Base-by-base conservation (phyloP, 441 rosid genomes). In the Viola pubescens region DNA sequence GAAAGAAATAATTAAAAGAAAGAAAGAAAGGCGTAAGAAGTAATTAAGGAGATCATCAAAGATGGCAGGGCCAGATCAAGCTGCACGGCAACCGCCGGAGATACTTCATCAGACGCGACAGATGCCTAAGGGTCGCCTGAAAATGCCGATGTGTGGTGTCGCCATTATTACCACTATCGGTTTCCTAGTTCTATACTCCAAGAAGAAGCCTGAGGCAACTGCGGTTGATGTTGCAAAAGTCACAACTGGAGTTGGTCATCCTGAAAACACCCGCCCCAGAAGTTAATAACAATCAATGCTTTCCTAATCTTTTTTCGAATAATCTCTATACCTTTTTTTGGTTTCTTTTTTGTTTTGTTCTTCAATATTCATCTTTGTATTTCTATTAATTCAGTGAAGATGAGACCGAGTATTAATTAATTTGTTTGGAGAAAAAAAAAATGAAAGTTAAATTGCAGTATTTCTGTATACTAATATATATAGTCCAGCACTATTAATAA, bases 161-260 rank as follows among this genome's bases (percentile, higher is more conserved):
- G 67, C 67, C 0, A 9, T 75, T n/a, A 77, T 73, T 0, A 81
- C 74, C 40, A 37, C 77, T 12, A 37, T 83, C 26, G 87, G 82
- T 7, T 88, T 76, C 74, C 51, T 73, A 1, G 83, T 78, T 13
- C 59, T 85, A 66, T 81, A 68, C 49, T 52, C 82, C 62, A 79
- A 83, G 57, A 83, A 85, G 77, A 83, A 88, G 52, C 85, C 88
- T 10, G 90, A 83, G 62, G 83, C 92, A 37, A 63, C 86, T 0
- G 92, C 90, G 0, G 50, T 73, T 9, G 96, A 83, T 2, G 90
- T 82, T 2, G 92, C 88, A 45, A 83, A 75, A 63, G 94, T 79
- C 59, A 45, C 78, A 0, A 52, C 77, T 34, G 84, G 84, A 1
- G 73, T 74, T 3, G 67, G 73, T 45, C 42, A 54, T 54, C 67